phyloP scores from a whole-genome alignment of 2,329 filamentous ascomycete species.

The Aaosphaeria pasadenensis region DNA sequence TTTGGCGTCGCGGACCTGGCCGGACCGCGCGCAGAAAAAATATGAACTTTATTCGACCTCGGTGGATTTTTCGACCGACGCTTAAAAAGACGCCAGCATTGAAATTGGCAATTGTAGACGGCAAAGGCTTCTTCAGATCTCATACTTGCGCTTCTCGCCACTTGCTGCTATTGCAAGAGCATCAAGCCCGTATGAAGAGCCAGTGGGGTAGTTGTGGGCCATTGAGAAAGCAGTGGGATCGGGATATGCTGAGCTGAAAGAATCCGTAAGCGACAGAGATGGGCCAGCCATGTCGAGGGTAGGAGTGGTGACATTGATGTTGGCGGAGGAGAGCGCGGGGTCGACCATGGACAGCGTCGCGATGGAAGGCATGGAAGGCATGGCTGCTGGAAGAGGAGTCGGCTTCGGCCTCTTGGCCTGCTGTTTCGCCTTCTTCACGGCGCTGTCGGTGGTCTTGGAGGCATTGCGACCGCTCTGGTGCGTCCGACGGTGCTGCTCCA shows the following conservation, averaged over 20 bases:
- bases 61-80: neutral
- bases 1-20: neutral
- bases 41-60: neutral
- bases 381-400: constrained; percentile 26
- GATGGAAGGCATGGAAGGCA: constrained; percentile 11
- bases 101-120: neutral
- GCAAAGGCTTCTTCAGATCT: constrained; percentile 13
- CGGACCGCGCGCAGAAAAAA: neutral
- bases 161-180: constrained; percentile 37
- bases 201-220: constrained; percentile 18
- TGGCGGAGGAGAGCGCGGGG: constrained; percentile 21
- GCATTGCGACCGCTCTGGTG: constrained; percentile 57
- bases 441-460: constrained; percentile 28
- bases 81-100: neutral
- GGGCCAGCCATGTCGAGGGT: constrained; percentile 12
- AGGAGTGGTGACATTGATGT: constrained; percentile 3
- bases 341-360: constrained; percentile 26
- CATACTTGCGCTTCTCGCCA: constrained; percentile 36
- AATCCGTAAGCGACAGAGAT: constrained; percentile 21
- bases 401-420: constrained; percentile 32
- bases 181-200: constrained; percentile 31
- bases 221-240: constrained; percentile 24
- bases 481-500: constrained; percentile 80
- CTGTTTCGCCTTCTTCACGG: constrained; percentile 36
- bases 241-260: constrained; percentile 25